A percentile compares a stretch with the other conserved stretches of the same genome.
phyloP scores from a whole-genome alignment of 345 rosid species.

The Melaleuca alternifolia region DNA sequence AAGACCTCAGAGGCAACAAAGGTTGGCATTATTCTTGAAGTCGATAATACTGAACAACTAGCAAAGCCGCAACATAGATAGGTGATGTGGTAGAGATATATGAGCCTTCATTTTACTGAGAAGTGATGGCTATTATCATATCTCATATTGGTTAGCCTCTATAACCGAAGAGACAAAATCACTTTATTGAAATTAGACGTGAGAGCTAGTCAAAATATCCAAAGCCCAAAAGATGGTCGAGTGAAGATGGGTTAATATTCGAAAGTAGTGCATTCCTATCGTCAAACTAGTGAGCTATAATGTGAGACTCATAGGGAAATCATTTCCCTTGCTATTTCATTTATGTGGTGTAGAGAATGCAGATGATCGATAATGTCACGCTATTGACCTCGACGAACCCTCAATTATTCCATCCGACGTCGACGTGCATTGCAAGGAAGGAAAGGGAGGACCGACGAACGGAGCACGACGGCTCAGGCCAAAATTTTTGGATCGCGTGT shows the following conservation, averaged over 20 bases:
- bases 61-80: rapidly evolving
- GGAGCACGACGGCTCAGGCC: background rate
- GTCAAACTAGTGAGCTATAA: background rate
- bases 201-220: background rate
- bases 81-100: background rate
- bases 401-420: background rate
- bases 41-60: background rate
- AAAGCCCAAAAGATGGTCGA: background rate
- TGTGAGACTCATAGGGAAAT: rapidly evolving
- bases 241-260: background rate
- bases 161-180: background rate
- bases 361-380: background rate
- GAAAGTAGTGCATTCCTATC: background rate
- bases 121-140: background rate
- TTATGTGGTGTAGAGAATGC: background rate
- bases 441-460: background rate
- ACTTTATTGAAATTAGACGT: background rate
- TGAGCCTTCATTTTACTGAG: background rate
- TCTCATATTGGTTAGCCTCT: rapidly evolving
- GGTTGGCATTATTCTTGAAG: background rate
- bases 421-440: background rate
- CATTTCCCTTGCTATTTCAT: background rate
- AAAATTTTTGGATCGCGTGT: background rate
- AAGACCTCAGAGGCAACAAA: background rate
- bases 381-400: background rate